Base-by-base conservation (phyloP, 768 basidiomycete species). In the Russula vinacea region DNA sequence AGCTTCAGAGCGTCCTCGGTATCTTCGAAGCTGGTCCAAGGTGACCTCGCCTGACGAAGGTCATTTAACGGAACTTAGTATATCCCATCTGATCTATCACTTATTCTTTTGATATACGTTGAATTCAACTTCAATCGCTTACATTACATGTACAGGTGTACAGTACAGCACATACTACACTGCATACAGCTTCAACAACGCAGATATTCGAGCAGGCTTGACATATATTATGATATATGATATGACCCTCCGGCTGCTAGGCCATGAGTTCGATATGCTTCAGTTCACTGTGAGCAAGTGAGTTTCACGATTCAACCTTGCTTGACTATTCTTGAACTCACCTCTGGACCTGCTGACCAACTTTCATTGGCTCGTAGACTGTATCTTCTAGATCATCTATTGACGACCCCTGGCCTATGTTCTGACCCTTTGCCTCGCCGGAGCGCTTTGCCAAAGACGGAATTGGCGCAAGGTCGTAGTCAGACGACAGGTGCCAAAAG, bases 401-500 rank as follows among this genome's bases (percentile, higher is more conserved):
- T 22, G 74, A 59, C 39, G 37, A 73, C 4, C 79, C 79, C 1
- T 73, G 69, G 35, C 78, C 75, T 26, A 77, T 53, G n/a, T 76
- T 66, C 29, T 79, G 75, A 11, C 79, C 75, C 54, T 79, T 76
- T 42, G 85, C 67, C 9, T 72, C 73, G 16, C 77, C 76, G 2
- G 86, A 84, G 37, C 80, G 81, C 7, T 77, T 75, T 11, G 73
- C 69, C 24, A 95, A 77, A 0, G 73, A 67, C 9, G 84, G 81
- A 3, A 93, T 82, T 2, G 90, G 85, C 9, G 74, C 77, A n/a
- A 94, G 80, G 57, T 90, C 86, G 62, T 83, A 85, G 73, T 94
- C 91, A 1, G 94, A 93, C 0, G 86, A 91, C 14, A 97, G 81
- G 71, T 94, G 93, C 90, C 90, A 96, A 79, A 97, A 97, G 75